These are phyloP conservation scores for Xylariaceae sp. DNA, from an alignment of 2,329 filamentous ascomycete species.

Conservation along the genomic window DNA sequence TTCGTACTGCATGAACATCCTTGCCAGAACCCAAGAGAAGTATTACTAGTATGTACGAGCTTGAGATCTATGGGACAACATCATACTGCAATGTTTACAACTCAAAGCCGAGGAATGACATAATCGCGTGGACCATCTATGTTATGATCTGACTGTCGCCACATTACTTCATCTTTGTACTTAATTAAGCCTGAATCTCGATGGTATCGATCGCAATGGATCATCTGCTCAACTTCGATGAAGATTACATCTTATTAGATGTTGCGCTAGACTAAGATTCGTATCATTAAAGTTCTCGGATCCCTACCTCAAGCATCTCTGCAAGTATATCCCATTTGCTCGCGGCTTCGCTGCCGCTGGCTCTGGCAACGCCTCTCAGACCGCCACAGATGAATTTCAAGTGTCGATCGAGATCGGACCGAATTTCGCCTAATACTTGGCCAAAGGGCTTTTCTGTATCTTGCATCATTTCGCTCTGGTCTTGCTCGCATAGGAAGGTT, in stretches of 20 bases:
- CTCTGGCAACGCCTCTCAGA: conserved; percentile 76
- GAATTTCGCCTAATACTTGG: conserved; percentile 62
- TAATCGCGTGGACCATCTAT: not conserved
- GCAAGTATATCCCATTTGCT: conserved; percentile 81
- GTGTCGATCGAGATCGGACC: conserved; percentile 68
- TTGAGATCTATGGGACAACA: not conserved
- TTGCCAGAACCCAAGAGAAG: too few species aligned
- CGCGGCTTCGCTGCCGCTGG: conserved; percentile 66
- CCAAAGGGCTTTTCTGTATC: conserved; percentile 54
- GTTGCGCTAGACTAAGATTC: not conserved
- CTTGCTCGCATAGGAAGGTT: conserved; percentile 42
- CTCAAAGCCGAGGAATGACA: not conserved
- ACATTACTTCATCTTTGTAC: not conserved
- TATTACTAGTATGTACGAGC: too few species aligned
- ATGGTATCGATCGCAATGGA: conserved; percentile 9
- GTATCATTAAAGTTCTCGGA: conserved; percentile 29
- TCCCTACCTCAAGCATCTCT: conserved; percentile 72
- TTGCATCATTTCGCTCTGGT: conserved; percentile 37
- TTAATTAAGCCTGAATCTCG: conserved; percentile 14
- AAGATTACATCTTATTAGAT: not conserved
- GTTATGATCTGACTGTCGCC: not conserved
- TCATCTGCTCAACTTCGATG: not conserved
- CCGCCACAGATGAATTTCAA: conserved; percentile 76
- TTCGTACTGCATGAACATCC: too few species aligned
- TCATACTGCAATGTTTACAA: not conserved